Evolutionary conservation across 2,329 filamentous ascomycete genomes (phyloP), one percentile per base, ranked within the genome.

Genomic region (Monosporascus ibericus): DNA sequence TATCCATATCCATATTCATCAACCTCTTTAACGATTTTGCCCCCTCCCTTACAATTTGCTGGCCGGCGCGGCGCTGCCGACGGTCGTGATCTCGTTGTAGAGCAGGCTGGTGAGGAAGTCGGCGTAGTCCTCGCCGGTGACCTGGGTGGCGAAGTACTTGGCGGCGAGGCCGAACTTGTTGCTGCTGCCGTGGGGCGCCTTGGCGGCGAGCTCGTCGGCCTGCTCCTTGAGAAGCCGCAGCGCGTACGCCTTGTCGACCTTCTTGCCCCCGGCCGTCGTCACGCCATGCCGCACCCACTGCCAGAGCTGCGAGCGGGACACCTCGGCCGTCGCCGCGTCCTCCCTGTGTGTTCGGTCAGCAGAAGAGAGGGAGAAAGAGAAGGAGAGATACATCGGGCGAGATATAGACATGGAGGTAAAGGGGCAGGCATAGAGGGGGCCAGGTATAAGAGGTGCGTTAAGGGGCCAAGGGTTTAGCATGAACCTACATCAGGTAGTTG

Each of bases 61-160:
- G 51, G 66, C 66, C 1, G 64, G 60, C 48, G 62, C 63, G 3
- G 65, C 62, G 24, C 49, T 60, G 2, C 65, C 66, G 3, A 67
- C 60, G 11, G 65, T 56, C 14, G 65, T 68, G 50, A 68, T 68
- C 61, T 68, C 66, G n/a, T 68, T 62, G 44, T 68, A 68, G 50
- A 68, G 55, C 50, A 68, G 50, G 24, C 76, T 75, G 7, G 90
- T 96, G 76, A 99, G 73, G 76, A 97, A 97, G 72, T 99, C 94
- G 14, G 92, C 91, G 70, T 97, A 97, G 62, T 96, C 92, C 78
- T 97, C 94, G 52, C 94, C 94, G 3, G 92, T 97, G 53, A 97
- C 88, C 78, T 99, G 94, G 46, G 83, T 78, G 36, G 89, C 84
- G 67, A 97, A 96, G 75, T 97, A 97, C 73, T 95, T 87, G 1